Evolutionary conservation across 1,284 basidiomycete genomes (phyloP).

Genomic region (Sanghuangporus sanghuang): DNA sequence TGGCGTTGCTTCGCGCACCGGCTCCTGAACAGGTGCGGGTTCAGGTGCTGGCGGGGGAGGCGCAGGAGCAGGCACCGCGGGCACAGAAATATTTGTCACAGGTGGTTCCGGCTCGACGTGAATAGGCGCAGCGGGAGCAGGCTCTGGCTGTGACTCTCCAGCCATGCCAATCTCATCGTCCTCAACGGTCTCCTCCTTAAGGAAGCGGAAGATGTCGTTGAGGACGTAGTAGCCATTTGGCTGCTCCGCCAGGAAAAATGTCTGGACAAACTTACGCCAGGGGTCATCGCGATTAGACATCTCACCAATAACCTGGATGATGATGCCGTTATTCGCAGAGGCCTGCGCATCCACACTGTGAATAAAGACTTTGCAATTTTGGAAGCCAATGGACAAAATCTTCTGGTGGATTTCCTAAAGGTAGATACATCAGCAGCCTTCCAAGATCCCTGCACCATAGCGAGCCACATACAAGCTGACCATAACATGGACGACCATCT

Average conservation of each 20-base stretch:
- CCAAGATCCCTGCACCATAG: background rate
- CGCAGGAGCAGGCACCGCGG: conserved; percentile 20
- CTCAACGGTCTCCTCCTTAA: conserved; percentile 91
- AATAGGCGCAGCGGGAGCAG: conserved; percentile 31
- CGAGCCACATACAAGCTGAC: conserved; percentile 72
- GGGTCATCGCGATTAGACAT: conserved; percentile 89
- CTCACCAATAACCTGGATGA: conserved; percentile 99
- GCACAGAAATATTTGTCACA: conserved; percentile 18
- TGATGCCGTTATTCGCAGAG: conserved; percentile 89
- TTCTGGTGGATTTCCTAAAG: conserved; percentile 95
- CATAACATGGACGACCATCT: conserved; percentile 81
- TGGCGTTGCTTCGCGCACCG: conserved; percentile 32
- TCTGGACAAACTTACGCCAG: conserved; percentile 99
- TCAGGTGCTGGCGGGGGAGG: conserved; percentile 25
- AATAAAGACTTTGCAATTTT: conserved; percentile 98
- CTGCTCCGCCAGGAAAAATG: conserved; percentile 99
- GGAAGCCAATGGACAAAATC: conserved; percentile 89
- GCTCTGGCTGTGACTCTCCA: conserved; percentile 22
- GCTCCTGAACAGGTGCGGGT: conserved; percentile 25
- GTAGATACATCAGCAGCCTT: background rate
- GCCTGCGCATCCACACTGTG: conserved; percentile 93
- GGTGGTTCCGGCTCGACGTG: conserved; percentile 27
- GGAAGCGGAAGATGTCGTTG: conserved; percentile 99
- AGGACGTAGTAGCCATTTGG: conserved; percentile 99
- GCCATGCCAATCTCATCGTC: conserved; percentile 29